Evolutionary conservation across 176 grass and related monocot genomes (phyloP).

Genomic region (Raddia distichophylla): DNA sequence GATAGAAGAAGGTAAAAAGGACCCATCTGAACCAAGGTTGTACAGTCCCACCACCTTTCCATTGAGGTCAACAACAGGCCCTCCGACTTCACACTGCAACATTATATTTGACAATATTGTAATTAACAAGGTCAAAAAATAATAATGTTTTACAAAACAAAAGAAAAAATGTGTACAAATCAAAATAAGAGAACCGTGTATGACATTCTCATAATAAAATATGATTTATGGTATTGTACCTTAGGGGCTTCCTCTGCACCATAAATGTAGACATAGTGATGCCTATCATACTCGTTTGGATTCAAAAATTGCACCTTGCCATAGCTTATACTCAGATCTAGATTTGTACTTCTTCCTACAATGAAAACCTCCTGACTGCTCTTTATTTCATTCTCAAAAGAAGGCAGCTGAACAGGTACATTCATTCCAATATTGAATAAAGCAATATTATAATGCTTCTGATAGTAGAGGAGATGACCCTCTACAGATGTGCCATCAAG

Average conservation of each 20-base stretch:
- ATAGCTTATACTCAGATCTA: not conserved
- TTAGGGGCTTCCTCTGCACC: not conserved
- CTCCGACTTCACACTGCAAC: not conserved
- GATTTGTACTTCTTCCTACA: not conserved
- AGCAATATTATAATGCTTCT: slow-evolving; percentile 36
- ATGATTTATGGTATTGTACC: slow-evolving; percentile 1
- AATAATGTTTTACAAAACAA: not conserved
- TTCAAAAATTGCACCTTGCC: not conserved
- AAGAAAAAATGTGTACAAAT: not conserved
- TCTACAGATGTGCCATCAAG: not conserved
- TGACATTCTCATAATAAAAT: not conserved
- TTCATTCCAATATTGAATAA: not conserved
- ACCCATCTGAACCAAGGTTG: not conserved
- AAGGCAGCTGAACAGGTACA: not conserved
- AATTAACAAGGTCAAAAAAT: not conserved
- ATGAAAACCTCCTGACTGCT: not conserved
- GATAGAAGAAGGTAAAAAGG: slow-evolving; percentile 10
- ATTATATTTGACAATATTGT: not conserved
- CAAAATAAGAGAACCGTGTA: not conserved
- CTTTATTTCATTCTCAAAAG: not conserved
- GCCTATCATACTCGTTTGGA: not conserved
- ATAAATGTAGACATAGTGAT: slow-evolving; percentile 7
- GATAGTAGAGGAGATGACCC: not conserved
- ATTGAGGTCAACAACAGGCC: not conserved
- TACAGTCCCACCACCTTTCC: not conserved